These are phyloP conservation scores for Apiosordaria backusii DNA, from an alignment of 495 filamentous ascomycete genomes.

Conservation along the genomic window DNA sequence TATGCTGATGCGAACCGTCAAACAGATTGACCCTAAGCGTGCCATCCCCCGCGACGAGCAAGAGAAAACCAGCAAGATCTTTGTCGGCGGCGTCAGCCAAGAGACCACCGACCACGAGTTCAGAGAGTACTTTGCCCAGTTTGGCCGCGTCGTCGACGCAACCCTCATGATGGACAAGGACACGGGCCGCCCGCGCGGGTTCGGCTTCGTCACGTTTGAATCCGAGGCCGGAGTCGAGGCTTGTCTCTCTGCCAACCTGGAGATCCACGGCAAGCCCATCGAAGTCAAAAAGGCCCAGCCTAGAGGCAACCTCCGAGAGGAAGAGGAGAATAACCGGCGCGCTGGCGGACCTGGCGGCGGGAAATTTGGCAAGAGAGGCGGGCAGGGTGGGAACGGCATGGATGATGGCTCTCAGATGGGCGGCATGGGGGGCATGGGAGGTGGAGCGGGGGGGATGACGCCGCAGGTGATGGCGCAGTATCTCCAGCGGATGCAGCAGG, in stretches of 20 bases:
- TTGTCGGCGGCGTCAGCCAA: slow-evolving; percentile 95
- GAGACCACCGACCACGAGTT: slow-evolving; percentile 95
- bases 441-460: slow-evolving; percentile 60
- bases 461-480: slow-evolving; percentile 98
- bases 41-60: slow-evolving; percentile 97
- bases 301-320: slow-evolving; percentile 87
- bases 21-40: slow-evolving; percentile 92
- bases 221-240: slow-evolving; percentile 92
- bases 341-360: slow-evolving; percentile 43
- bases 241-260: slow-evolving; percentile 71
- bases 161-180: slow-evolving; percentile 99
- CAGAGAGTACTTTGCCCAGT: slow-evolving; percentile 92
- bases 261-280: slow-evolving; percentile 91
- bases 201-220: slow-evolving; percentile 99
- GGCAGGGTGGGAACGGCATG: slow-evolving; percentile 32
- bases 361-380: slow-evolving; percentile 46
- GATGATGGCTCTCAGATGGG: slow-evolving; percentile 29
- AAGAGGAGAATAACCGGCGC: slow-evolving; percentile 72
- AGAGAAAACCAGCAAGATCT: slow-evolving; percentile 96
- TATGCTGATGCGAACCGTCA: too few species aligned
- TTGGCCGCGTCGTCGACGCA: slow-evolving; percentile 92
- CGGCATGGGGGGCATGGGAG: slow-evolving; percentile 25
- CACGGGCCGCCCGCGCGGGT: slow-evolving; percentile 89
- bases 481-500: slow-evolving; percentile 95
- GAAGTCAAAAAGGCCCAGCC: slow-evolving; percentile 98